phyloP scores from a whole-genome alignment of 2,329 filamentous ascomycete species.

The Exophiala sp. region DNA sequence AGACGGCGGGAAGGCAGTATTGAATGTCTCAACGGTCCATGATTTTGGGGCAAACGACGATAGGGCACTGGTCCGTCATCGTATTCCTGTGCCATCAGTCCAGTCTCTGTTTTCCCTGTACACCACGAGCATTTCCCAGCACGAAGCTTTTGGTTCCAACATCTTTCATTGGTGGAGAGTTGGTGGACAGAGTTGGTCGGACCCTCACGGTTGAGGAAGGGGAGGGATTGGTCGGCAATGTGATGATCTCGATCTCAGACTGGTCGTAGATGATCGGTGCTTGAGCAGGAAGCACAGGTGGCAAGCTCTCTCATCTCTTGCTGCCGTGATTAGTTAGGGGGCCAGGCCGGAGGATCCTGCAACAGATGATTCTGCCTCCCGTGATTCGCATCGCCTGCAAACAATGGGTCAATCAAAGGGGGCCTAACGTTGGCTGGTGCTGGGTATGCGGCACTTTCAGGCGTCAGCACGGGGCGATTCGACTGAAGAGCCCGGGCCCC shows the following conservation, averaged over 20 bases:
- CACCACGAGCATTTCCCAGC: slow-evolving; percentile 16
- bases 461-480: slow-evolving; percentile 15
- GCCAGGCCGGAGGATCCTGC: slow-evolving; percentile 7
- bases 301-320: slow-evolving; percentile 10
- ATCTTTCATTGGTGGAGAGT: slow-evolving; percentile 8
- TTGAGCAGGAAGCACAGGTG: slow-evolving; percentile 7
- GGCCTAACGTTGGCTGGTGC: slow-evolving; percentile 7
- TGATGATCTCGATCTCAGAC: slow-evolving; percentile 16
- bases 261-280: background rate
- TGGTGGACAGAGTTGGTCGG: slow-evolving; percentile 9
- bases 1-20: too few species aligned
- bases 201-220: slow-evolving; percentile 4
- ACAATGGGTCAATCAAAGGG: slow-evolving; percentile 10
- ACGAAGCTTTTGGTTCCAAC: background rate
- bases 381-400: slow-evolving; percentile 19
- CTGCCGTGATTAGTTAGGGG: background rate
- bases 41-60: too few species aligned
- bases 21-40: too few species aligned
- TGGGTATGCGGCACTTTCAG: slow-evolving; percentile 18
- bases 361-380: slow-evolving; percentile 7
- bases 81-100: background rate
- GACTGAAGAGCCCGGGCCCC: slow-evolving; percentile 5
- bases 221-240: slow-evolving; percentile 6
- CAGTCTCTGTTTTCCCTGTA: background rate
- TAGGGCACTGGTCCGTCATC: too few species aligned